phyloP scores from a whole-genome alignment of 2,329 filamentous ascomycete genomes.

The Penicillium sp. region DNA sequence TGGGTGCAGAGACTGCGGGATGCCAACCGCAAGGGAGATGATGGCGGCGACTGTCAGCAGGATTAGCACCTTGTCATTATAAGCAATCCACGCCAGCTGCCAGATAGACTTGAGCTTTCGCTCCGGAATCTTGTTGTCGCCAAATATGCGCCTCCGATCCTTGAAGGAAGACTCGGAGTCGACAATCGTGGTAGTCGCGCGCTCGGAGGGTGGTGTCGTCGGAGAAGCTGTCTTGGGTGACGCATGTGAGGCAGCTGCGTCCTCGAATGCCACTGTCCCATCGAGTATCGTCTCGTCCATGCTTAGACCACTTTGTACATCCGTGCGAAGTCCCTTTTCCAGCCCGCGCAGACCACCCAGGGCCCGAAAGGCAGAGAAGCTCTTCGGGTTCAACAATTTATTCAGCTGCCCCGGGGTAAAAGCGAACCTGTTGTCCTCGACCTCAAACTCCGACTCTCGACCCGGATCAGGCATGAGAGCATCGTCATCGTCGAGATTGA shows the following conservation, averaged over 20 bases:
- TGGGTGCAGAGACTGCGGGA: conserved; percentile 62
- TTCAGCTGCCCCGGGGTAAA: conserved; percentile 67
- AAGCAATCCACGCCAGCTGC: conserved; percentile 69
- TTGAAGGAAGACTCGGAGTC: conserved; percentile 41
- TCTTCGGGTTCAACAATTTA: conserved; percentile 77
- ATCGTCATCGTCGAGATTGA: conserved; percentile 55
- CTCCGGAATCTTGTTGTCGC: conserved; percentile 61
- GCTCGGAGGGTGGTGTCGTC: conserved; percentile 7
- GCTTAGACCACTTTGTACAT: conserved; percentile 61
- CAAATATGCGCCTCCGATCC: conserved; percentile 66
- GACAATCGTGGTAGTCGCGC: conserved; percentile 13
- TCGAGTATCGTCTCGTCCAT: conserved; percentile 61
- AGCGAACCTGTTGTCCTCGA: conserved; percentile 64
- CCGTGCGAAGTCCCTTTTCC: conserved; percentile 65
- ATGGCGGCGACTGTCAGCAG: conserved; percentile 63
- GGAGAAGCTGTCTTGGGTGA: conserved; percentile 29
- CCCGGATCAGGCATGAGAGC: conserved; percentile 64
- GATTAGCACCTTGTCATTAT: conserved; percentile 75
- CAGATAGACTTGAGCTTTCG: conserved; percentile 65
- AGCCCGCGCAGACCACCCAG: conserved; percentile 67
- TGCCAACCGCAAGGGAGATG: conserved; percentile 67
- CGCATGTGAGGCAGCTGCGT: conserved; percentile 38
- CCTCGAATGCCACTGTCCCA: conserved; percentile 62
- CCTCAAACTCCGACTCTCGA: conserved; percentile 62
- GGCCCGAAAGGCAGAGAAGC: conserved; percentile 65